phyloP scores from a whole-genome alignment of 805 yeast species.

The Monosporozyma yasuniensis region DNA sequence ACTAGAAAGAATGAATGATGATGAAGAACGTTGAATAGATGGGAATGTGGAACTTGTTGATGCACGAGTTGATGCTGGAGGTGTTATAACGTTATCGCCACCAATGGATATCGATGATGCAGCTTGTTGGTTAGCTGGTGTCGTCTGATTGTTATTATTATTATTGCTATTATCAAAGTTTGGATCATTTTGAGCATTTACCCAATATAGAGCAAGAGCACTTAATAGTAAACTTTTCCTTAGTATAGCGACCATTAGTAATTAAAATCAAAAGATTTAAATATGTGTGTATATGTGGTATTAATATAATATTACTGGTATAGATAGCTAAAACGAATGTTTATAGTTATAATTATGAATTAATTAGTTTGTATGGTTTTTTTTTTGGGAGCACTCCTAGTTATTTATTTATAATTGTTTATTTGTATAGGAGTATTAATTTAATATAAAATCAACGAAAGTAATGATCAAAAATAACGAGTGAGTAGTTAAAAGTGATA shows the following conservation, averaged over 20 bases:
- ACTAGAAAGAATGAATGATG: background rate
- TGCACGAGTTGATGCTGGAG: background rate
- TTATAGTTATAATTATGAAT: background rate
- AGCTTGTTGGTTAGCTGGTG: background rate
- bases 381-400: background rate
- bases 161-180: background rate
- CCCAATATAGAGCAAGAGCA: background rate
- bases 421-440: no score
- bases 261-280: no score
- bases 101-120: background rate
- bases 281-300: background rate
- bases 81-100: background rate
- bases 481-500: no score
- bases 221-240: background rate
- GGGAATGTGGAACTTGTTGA: background rate
- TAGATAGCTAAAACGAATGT: no score
- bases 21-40: background rate
- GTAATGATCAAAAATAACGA: background rate
- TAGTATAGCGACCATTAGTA: background rate
- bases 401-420: no score
- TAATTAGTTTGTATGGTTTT: no score
- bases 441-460: background rate
- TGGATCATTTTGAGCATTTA: background rate
- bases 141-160: background rate
- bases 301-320: background rate